Conservation (phyloP, 257 asterid species). For the Linderniella brevidens region DNA sequence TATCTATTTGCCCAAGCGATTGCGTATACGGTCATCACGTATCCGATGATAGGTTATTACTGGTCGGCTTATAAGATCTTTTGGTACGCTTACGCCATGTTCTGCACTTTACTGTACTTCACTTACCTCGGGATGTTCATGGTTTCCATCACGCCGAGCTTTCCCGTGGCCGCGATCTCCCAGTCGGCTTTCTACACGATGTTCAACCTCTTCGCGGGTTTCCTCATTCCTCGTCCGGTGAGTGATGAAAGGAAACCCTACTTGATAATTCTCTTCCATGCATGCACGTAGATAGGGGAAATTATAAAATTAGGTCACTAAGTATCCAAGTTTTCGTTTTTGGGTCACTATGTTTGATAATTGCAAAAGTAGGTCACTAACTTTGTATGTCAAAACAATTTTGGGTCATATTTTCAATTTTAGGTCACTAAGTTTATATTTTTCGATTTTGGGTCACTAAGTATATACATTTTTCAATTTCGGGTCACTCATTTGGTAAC, state of each 20-base stretch:
- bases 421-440: too few species aligned
- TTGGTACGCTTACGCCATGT: slow-evolving; percentile 31
- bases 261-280: too few species aligned
- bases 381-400: too few species aligned
- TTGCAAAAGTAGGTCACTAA: too few species aligned
- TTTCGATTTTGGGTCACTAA: too few species aligned
- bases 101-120: slow-evolving; percentile 33
- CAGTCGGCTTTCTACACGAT: slow-evolving; percentile 36
- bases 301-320: too few species aligned
- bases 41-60: slow-evolving; percentile 45
- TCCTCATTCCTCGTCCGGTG: slow-evolving; percentile 37
- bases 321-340: too few species aligned
- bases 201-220: slow-evolving; percentile 42
- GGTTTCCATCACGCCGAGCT: slow-evolving; percentile 37
- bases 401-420: too few species aligned
- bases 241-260: slow-evolving; percentile 3
- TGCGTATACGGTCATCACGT: slow-evolving; percentile 26
- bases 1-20: slow-evolving; percentile 30
- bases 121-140: slow-evolving; percentile 44
- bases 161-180: slow-evolving; percentile 33
- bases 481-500: too few species aligned
- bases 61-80: slow-evolving; percentile 31
- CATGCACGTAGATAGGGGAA: too few species aligned
- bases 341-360: too few species aligned
- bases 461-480: too few species aligned